phyloP scores from a whole-genome alignment of 1,139 yeast species.

The Suhomyces bribrorum region DNA sequence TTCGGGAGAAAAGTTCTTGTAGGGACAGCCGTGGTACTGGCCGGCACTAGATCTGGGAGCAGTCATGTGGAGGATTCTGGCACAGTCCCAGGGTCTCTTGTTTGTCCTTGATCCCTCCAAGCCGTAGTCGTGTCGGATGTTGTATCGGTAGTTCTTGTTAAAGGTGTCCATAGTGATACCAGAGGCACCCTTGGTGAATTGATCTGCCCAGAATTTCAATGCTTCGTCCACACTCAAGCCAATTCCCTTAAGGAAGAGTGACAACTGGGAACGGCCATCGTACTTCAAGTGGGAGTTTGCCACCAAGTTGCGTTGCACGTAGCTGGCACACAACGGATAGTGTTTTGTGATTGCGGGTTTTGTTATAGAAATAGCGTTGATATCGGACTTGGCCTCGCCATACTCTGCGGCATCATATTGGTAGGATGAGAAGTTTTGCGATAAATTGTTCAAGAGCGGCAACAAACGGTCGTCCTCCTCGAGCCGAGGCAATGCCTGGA shows the following conservation, averaged over 20 bases:
- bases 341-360: slow-evolving; percentile 57
- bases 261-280: slow-evolving; percentile 81
- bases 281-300: slow-evolving; percentile 74
- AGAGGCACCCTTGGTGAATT: slow-evolving; percentile 58
- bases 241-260: slow-evolving; percentile 82
- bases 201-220: slow-evolving; percentile 75
- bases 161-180: slow-evolving; percentile 68
- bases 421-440: slow-evolving; percentile 67
- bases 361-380: slow-evolving; percentile 65
- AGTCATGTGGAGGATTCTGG: slow-evolving; percentile 56
- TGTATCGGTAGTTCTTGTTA: slow-evolving; percentile 84
- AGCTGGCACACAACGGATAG: slow-evolving; percentile 82
- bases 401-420: slow-evolving; percentile 46
- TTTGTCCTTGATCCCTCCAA: slow-evolving; percentile 86
- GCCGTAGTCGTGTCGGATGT: slow-evolving; percentile 86
- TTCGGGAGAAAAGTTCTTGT: slow-evolving; percentile 70
- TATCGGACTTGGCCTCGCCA: slow-evolving; percentile 45
- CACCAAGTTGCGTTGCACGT: slow-evolving; percentile 62
- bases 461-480: slow-evolving; percentile 90
- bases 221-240: slow-evolving; percentile 90
- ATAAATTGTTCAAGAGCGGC: slow-evolving; percentile 78
- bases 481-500: slow-evolving; percentile 76
- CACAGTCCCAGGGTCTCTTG: slow-evolving; percentile 85
- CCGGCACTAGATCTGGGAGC: slow-evolving; percentile 71
- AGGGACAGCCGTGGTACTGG: slow-evolving; percentile 93